These are phyloP conservation scores for Colletotrichum sp. DNA, from an alignment of 2,329 filamentous ascomycete genomes.

Conservation along the genomic window DNA sequence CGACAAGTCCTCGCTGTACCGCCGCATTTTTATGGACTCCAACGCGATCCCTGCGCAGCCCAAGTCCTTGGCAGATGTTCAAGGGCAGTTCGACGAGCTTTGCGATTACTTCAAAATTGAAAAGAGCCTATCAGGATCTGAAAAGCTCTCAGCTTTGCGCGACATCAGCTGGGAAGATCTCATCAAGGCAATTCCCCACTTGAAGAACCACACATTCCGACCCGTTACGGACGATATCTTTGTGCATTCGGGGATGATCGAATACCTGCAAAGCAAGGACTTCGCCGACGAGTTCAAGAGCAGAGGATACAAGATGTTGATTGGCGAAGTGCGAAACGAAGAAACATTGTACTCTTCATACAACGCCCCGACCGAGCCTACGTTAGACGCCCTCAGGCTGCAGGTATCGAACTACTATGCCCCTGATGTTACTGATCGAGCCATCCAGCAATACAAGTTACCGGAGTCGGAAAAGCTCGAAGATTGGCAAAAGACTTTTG, in stretches of 20 bases:
- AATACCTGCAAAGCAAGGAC: slow-evolving; percentile 38
- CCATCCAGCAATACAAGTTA: slow-evolving; percentile 38
- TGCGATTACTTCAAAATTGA: slow-evolving; percentile 38
- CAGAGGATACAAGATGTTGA: slow-evolving; percentile 39
- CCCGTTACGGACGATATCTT: slow-evolving; percentile 47
- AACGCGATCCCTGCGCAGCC: slow-evolving; percentile 51
- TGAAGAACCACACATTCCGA: slow-evolving; percentile 51
- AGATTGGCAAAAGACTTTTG: slow-evolving; percentile 43
- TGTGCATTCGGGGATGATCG: slow-evolving; percentile 39
- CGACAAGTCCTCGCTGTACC: slow-evolving; percentile 28
- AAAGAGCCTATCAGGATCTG: slow-evolving; percentile 14
- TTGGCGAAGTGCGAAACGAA: slow-evolving; percentile 49
- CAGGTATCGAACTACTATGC: slow-evolving; percentile 50
- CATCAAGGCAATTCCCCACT: slow-evolving; percentile 35
- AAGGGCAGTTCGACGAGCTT: slow-evolving; percentile 47
- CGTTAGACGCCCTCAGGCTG: slow-evolving; percentile 35
- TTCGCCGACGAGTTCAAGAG: slow-evolving; percentile 42
- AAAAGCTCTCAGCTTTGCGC: slow-evolving; percentile 38
- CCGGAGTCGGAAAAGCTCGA: slow-evolving; percentile 31
- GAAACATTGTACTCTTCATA: slow-evolving; percentile 47
- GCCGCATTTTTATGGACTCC: slow-evolving; percentile 46
- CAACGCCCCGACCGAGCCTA: slow-evolving; percentile 37
- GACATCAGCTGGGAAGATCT: slow-evolving; percentile 35
- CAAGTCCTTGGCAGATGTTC: slow-evolving; percentile 38
- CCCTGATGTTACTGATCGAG: slow-evolving; percentile 37